These are phyloP conservation scores for Fusarium buharicum DNA, from an alignment of 2,329 filamentous ascomycete genomes.

Conservation along the genomic window DNA sequence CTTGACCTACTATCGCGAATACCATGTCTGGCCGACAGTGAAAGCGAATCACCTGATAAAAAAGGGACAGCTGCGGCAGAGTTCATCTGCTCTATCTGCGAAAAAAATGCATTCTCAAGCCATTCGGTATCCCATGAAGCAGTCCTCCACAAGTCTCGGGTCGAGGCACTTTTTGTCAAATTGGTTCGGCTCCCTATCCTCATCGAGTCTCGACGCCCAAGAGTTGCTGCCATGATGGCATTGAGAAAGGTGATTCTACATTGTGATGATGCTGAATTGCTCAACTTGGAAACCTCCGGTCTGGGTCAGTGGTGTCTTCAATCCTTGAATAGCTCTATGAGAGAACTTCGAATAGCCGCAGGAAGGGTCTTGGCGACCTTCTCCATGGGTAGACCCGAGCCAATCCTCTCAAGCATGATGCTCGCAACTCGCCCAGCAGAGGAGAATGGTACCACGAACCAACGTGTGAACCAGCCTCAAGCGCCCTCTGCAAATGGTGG, in stretches of 20 bases:
- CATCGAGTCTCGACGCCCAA: conserved; percentile 65
- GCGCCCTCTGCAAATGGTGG: conserved; percentile 1
- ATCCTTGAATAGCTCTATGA: conserved; percentile 82
- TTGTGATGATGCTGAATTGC: conserved; percentile 65
- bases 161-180: conserved; percentile 58
- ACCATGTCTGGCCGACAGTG: conserved; percentile 43
- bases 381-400: conserved; percentile 53
- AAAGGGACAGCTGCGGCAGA: conserved; percentile 1
- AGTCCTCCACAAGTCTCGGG: conserved; percentile 48
- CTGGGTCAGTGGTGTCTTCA: conserved; percentile 84
- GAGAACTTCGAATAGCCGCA: conserved; percentile 85
- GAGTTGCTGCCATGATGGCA: conserved; percentile 77
- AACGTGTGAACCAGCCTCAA: conserved; percentile 20
- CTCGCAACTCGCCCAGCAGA: conserved; percentile 18
- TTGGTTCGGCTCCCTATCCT: conserved; percentile 60
- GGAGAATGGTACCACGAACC: conserved; percentile 1
- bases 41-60: not conserved
- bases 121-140: conserved; percentile 12
- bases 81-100: conserved; percentile 45
- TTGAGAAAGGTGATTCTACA: conserved; percentile 77
- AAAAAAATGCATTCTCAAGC: conserved; percentile 17
- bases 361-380: conserved; percentile 76
- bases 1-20: conserved; percentile 67
- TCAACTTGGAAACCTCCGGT: conserved; percentile 74
- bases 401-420: conserved; percentile 15